Conservation (phyloP, 2,329 filamentous ascomycete species). For the Alternaria novae-zelandiae region DNA sequence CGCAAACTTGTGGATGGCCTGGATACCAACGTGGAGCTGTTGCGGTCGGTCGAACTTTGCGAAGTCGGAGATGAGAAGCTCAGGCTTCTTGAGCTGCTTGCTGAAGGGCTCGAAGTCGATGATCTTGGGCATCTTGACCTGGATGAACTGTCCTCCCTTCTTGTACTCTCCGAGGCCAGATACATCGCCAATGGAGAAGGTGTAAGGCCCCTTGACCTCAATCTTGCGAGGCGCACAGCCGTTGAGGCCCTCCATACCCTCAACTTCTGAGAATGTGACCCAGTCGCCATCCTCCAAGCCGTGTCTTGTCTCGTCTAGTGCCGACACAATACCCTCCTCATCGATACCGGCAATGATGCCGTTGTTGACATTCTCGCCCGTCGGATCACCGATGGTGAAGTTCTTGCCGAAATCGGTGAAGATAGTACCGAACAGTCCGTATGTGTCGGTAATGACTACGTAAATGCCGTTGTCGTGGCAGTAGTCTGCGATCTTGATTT, state of each 20-base stretch:
- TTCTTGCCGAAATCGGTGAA: constrained; percentile 98
- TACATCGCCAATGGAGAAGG: constrained; percentile 95
- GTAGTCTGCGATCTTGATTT: constrained; percentile 86
- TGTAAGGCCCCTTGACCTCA: constrained; percentile 92
- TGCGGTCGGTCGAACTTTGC: constrained; percentile 96
- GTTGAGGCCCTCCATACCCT: constrained; percentile 91
- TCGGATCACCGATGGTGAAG: constrained; percentile 88
- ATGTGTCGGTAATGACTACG: constrained; percentile 85
- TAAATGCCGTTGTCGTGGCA: constrained; percentile 95
- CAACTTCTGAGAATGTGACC: constrained; percentile 90
- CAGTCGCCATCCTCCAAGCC: constrained; percentile 96
- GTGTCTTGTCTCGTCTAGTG: constrained; percentile 91
- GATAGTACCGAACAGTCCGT: constrained; percentile 90
- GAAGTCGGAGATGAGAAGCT: constrained; percentile 91
- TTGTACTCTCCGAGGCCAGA: constrained; percentile 85
- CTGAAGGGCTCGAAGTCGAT: constrained; percentile 86
- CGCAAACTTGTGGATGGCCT: constrained; percentile 87
- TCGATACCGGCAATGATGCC: constrained; percentile 92
- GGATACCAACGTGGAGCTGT: constrained; percentile 90
- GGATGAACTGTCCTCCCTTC: constrained; percentile 86
- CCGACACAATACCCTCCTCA: constrained; percentile 88
- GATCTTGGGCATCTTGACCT: constrained; percentile 98
- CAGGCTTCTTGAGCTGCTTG: constrained; percentile 80
- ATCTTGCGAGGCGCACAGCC: constrained; percentile 84
- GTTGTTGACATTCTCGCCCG: constrained; percentile 83